Base-by-base conservation (phyloP, 2,329 filamentous ascomycete species). In the Aspergillus ochraceus region DNA sequence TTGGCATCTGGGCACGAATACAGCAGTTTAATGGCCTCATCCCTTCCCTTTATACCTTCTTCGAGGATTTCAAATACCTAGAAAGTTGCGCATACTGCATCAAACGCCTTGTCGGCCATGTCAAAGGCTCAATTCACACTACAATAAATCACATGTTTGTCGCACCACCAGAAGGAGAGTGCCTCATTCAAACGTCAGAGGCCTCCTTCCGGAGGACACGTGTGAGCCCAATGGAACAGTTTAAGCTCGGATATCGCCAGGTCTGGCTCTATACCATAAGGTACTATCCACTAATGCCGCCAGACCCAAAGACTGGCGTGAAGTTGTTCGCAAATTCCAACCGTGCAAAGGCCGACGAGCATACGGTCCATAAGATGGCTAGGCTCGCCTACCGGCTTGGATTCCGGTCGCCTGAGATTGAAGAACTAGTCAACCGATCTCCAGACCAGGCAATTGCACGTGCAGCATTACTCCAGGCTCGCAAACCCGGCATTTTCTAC, bases 221-320 rank as follows among this genome's bases (percentile, higher is more conserved):
- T 46, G 61, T 54, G 52, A 55, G 52, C 14, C 36, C 56, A 46
- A 52, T 52, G 3, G 62, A 66, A 52, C 50, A 53, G 22, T 49
- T 63, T 12, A 57, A 69, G 57, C 49, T 61, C 20, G 65, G 62
- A 63, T 69, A 69, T 60, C 57, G 61, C 47, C 58, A 74, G 52
- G 57, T 74, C 49, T 73, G 62, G 69, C 61, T 74, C 19, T 73
- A 68, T 53, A 55, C 67, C 2, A 74, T 74, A 63, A 59, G 67
- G 36, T 52, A 73, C 59, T 72, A 73, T 55, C 60, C 62, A 10
- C n/a, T 57, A 17, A 70, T 68, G 54, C 52, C 64, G 26, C 58
- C 36, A 6, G 63, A 64, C 51, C 57, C 29, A 45, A 65, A 65
- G 55, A 65, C 47, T 19, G 36, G 59, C 45, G 46, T 60, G 6